Base-by-base conservation (phyloP, 2,329 filamentous ascomycete genomes). In the Colletotrichum sp. region DNA sequence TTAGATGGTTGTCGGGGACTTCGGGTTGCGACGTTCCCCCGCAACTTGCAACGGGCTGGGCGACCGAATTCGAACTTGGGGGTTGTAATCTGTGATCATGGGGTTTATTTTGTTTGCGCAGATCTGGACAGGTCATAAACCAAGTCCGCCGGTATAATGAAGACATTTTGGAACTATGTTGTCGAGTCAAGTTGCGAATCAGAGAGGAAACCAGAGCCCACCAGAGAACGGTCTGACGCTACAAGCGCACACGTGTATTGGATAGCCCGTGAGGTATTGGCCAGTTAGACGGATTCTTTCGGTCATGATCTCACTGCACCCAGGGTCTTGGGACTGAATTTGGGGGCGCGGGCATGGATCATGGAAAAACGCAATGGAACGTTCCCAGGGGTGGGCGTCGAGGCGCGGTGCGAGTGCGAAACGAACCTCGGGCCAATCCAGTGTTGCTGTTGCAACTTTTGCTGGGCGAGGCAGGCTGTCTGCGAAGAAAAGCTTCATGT, bases 391-490 rank as follows among this genome's bases (percentile, higher is more conserved):
- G 38, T 48, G 38, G 38, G 38, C 38, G 18, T 48, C 18, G 38
- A 48, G 38, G 18, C 18, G 16, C 32, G 34, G 21, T 18, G 28
- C 63, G 34, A 21, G 34, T 24, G 13, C 30, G 68, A 52, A 52
- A 52, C 60, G 68, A 71, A 30, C 68, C 68, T 71, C 68, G 68
- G 68, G 60, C 38, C 68, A 71, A 52, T 64, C n/a, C 60, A 64
- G 28, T 52, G 24, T n/a, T 71, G n/a, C 18, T 18, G 15, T 24
- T 26, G 24, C 67, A n/a, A 69, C 55, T 48, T 21, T 48, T 43
- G 38, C 65, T 57, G 43, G 43, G 65, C 28, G 28, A 38, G 52
- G n/a, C 43, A 52, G n/a, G 43, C 43, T 52, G 43, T 52, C 26
- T 61, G 55, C 34, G 26, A 57, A 36, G 26, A 52, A 52, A 24